Percentiles rank a stretch among this genome's conserved stretches.
Conservation (phyloP, 257 asterid species). For the Salvia rosmarinus region DNA sequence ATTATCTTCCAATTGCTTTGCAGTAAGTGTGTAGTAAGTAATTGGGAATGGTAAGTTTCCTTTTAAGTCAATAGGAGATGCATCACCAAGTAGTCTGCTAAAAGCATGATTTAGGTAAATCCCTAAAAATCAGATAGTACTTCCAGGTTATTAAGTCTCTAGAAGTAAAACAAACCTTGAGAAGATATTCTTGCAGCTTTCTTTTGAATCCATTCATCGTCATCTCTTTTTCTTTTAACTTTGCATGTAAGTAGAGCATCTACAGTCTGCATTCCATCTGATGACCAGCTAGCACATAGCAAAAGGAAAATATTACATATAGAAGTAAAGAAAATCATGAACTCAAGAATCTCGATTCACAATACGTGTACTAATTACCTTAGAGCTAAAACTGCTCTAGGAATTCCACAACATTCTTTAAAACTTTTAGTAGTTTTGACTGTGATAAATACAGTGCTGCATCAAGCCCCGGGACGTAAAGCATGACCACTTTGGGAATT, state of each 20-base stretch:
- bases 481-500: conserved; percentile 89
- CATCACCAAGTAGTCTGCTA: conserved; percentile 47
- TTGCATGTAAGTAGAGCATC: conserved; percentile 91
- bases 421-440: conserved; percentile 70
- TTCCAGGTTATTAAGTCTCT: conserved; percentile 10
- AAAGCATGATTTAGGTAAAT: conserved; percentile 24
- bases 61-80: conserved; percentile 43
- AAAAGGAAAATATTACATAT: conserved; percentile 30
- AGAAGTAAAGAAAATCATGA: conserved; percentile 14
- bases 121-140: neutral
- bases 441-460: conserved; percentile 90
- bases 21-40: conserved; percentile 73
- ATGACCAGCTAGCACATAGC: conserved; percentile 70
- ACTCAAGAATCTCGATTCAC: neutral
- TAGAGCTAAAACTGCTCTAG: conserved; percentile 87
- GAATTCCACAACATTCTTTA: conserved; percentile 79
- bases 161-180: conserved; percentile 51
- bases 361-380: conserved; percentile 42
- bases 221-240: conserved; percentile 83
- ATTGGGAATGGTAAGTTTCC: conserved; percentile 76
- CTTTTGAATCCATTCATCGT: conserved; percentile 46
- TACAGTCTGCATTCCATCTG: conserved; percentile 89
- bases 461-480: conserved; percentile 94
- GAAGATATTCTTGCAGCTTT: conserved; percentile 49
- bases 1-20: conserved; percentile 85